Percentiles rank a stretch among this genome's conserved stretches.
Evolutionary conservation across 2,329 filamentous ascomycete genomes (phyloP).

Genomic region (Nakataea oryzae): DNA sequence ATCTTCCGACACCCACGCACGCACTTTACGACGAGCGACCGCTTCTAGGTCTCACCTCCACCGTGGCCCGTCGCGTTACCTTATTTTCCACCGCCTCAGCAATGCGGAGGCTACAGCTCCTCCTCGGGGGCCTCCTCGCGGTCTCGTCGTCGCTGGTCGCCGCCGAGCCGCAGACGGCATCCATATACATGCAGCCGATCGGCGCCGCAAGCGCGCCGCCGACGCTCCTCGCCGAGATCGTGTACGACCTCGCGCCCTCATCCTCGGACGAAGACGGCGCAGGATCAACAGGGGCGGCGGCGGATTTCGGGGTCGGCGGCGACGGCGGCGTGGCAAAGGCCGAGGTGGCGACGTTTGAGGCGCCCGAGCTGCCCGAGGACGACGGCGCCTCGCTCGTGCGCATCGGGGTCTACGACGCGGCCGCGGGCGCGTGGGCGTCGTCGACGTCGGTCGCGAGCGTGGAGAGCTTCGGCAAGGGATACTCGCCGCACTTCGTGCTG

Average conservation of each 20-base stretch:
- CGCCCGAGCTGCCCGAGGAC: constrained; percentile 38
- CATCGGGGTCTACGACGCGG: constrained; percentile 45
- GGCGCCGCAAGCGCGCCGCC: constrained; percentile 19
- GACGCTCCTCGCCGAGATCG: constrained; percentile 39
- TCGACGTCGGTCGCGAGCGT: constrained; percentile 44
- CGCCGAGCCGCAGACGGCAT: constrained; percentile 31
- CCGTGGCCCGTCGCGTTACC: neutral
- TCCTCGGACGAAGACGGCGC: neutral
- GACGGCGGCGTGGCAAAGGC: constrained; percentile 19
- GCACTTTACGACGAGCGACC: neutral
- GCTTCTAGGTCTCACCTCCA: neutral
- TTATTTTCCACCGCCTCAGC: neutral
- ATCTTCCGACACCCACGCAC: neutral
- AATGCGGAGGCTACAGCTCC: constrained; percentile 32
- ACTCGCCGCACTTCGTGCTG: constrained; percentile 44
- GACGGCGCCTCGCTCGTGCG: constrained; percentile 34
- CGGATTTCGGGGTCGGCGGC: neutral
- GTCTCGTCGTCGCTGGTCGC: constrained; percentile 18
- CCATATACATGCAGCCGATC: constrained; percentile 45
- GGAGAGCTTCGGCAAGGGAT: constrained; percentile 52
- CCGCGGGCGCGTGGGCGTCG: constrained; percentile 35
- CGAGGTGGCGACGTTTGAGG: constrained; percentile 42
- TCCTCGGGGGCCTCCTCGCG: constrained; percentile 26
- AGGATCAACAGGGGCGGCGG: constrained; percentile 9
- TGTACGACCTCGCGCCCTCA: constrained; percentile 34